Percentiles rank a stretch among this genome's conserved stretches.
These are phyloP conservation scores for Suhomyces chickasaworum DNA, from an alignment of 1,139 yeast species.

Conservation along the genomic window DNA sequence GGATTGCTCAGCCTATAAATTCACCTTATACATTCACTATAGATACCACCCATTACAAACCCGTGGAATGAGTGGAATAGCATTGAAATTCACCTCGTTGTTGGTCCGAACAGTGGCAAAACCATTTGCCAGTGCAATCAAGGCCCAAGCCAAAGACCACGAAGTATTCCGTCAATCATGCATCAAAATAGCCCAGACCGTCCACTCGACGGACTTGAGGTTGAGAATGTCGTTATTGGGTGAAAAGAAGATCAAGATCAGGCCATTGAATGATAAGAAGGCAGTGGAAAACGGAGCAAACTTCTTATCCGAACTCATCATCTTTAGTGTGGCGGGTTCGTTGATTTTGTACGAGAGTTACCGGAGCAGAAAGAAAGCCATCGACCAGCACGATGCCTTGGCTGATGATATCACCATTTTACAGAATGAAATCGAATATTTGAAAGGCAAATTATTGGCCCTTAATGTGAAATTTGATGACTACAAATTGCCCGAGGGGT, in stretches of 20 bases:
- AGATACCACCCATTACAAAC: background rate
- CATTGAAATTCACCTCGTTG: slow-evolving; percentile 74
- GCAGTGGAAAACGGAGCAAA: slow-evolving; percentile 87
- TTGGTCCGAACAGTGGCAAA: slow-evolving; percentile 78
- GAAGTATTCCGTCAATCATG: slow-evolving; percentile 64
- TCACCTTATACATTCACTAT: background rate
- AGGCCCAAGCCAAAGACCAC: slow-evolving; percentile 76
- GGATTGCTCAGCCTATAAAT: background rate
- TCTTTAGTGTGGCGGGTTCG: slow-evolving; percentile 79
- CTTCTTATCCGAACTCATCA: slow-evolving; percentile 73
- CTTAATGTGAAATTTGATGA: slow-evolving; percentile 49
- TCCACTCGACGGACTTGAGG: slow-evolving; percentile 67
- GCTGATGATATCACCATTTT: slow-evolving; percentile 68
- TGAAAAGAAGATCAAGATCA: slow-evolving; percentile 54
- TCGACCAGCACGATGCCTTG: slow-evolving; percentile 59
- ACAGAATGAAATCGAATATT: slow-evolving; percentile 69
- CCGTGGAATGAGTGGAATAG: slow-evolving; percentile 52
- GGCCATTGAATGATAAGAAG: slow-evolving; percentile 81
- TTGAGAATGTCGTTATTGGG: slow-evolving; percentile 68
- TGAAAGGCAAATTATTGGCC: slow-evolving; percentile 49
- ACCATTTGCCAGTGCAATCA: slow-evolving; percentile 75
- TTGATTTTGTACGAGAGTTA: slow-evolving; percentile 73
- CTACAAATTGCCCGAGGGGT: slow-evolving; percentile 48
- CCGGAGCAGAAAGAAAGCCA: slow-evolving; percentile 68
- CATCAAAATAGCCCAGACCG: slow-evolving; percentile 69